Evolutionary conservation across 495 filamentous ascomycete genomes (phyloP).

Genomic region (Xylaria flabelliformis): DNA sequence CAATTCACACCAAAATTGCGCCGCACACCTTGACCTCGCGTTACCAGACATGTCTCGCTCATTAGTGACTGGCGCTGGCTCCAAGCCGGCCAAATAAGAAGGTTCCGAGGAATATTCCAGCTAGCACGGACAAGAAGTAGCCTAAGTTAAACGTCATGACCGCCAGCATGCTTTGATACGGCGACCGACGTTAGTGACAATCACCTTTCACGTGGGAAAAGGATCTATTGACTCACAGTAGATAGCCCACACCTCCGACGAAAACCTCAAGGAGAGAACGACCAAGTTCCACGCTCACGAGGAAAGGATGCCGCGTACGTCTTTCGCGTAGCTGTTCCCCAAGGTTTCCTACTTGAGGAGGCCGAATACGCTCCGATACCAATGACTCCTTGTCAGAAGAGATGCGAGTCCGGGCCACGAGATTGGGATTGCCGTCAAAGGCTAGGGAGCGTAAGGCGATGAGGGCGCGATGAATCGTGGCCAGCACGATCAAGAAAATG

Average conservation of each 20-base stretch:
- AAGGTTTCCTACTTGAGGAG: background rate
- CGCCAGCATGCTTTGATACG: constrained; percentile 72
- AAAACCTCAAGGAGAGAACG: constrained; percentile 57
- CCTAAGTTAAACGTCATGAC: constrained; percentile 91
- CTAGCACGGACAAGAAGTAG: constrained; percentile 80
- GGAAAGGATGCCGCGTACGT: constrained; percentile 35
- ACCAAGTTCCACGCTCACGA: constrained; percentile 31
- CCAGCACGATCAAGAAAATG: constrained; percentile 74
- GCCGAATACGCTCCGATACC: background rate
- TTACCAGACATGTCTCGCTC: constrained; percentile 5
- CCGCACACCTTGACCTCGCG: background rate
- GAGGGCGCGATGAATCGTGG: constrained; percentile 66
- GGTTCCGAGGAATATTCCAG: constrained; percentile 76
- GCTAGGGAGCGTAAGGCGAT: constrained; percentile 55
- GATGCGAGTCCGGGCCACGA: background rate
- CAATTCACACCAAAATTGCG: too few species aligned
- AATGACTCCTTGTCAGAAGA: background rate
- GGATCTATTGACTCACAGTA: constrained; percentile 65
- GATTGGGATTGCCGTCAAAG: background rate
- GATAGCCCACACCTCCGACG: constrained; percentile 71
- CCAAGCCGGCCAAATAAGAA: constrained; percentile 68
- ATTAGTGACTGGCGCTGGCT: constrained; percentile 32
- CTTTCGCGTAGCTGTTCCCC: constrained; percentile 12
- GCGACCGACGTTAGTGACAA: constrained; percentile 19
- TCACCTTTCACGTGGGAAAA: background rate